Evolutionary conservation across 139 green algal genomes (phyloP), one percentile per base, ranked within the genome.

Genomic region (Tetraselmis chui): DNA sequence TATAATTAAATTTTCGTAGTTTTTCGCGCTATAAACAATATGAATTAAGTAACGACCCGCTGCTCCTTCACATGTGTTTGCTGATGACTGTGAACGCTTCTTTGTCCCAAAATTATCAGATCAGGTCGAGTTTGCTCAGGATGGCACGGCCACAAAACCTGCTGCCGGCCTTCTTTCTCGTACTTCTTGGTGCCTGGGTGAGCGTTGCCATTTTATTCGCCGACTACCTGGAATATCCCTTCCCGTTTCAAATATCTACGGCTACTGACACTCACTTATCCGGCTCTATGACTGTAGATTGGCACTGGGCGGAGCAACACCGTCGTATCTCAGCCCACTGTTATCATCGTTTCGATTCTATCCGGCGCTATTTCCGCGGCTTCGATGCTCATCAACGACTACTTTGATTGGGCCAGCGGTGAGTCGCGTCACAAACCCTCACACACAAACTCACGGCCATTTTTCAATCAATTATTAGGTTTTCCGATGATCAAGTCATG

Each of bases 311-410:
- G 59, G 23, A 29, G 25, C 1, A 59, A 79, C 0, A 5, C 27
- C 0, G 80, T 58, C 5, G 76, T 88, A 28, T 31, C 30, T 0
- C 25, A 30, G 0, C 76, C 78, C 1, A 59, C 32, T 0, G 83
- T 91, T 1, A 90, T 85, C 84, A n/a, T 85, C 2, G 85, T 89
- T 79, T 77, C 89, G 0, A 59, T 88, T 18, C 80, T 91, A 25
- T 91, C 87, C 0, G 84, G 79, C 27, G 79, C 83, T 59, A 84
- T 94, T 18, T 85, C 91, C 25, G 31, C 90, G 18, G 88, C 86
- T 0, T 91, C 86, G 27, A 87, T 90, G 29, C 79, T 93, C 29
- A 83, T 93, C 78, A 95, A 95, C 83, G 91, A 95, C 82, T 93
- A 92, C 80, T 95, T 94, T 45, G 92, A 95, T 88, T 89, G 81